Evolutionary conservation across 768 basidiomycete genomes (phyloP), one percentile per base, ranked within the genome.

Genomic region (Cytidiella melzeri): DNA sequence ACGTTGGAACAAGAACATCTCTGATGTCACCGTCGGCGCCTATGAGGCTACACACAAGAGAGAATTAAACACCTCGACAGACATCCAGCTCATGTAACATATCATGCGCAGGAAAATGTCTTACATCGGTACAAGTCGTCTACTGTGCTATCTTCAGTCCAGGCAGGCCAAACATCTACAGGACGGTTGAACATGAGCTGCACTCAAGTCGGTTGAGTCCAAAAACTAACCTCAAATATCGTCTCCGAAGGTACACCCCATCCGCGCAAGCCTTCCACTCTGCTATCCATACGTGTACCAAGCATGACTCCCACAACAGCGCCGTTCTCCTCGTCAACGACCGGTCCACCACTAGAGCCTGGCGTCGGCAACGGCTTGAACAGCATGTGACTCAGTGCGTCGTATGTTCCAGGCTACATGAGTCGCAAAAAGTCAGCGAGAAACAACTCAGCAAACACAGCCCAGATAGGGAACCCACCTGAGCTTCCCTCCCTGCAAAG

Each of bases 321-420:
- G 3, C 83, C 83, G 24, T 65, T 77, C 52, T 77, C 71, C 53
- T 74, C 72, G 48, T 83, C 79, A 6, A 87, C 67, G 47, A 87
- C 76, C 0, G 84, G 84, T 1, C 83, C 84, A 3, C 85, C 84
- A 48, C 83, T 84, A 18, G 83, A 83, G 5, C 84, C 84, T 1
- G 74, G 69, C 0, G 77, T 76, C 11, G 84, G 84, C 6, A 76
- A 58, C 2, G 75, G 73, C 28, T 67, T 64, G 60, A 83, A 75
- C 40, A 78, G 59, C 54, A 87, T 61, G 55, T 81, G 76, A 1
- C 76, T 73, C 9, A 87, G 71, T 4, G 76, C 66, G 55, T 84
- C 82, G 59, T 84, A 80, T n/a, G 83, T 83, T 13, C 84, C 85
- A 3, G 81, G 77, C 79, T 82, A 56, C 21, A 41, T 7, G 4